A percentile compares a stretch with the other conserved stretches of the same genome.
phyloP scores from a whole-genome alignment of 2,329 filamentous ascomycete species.

The Ophiostoma australiae region DNA sequence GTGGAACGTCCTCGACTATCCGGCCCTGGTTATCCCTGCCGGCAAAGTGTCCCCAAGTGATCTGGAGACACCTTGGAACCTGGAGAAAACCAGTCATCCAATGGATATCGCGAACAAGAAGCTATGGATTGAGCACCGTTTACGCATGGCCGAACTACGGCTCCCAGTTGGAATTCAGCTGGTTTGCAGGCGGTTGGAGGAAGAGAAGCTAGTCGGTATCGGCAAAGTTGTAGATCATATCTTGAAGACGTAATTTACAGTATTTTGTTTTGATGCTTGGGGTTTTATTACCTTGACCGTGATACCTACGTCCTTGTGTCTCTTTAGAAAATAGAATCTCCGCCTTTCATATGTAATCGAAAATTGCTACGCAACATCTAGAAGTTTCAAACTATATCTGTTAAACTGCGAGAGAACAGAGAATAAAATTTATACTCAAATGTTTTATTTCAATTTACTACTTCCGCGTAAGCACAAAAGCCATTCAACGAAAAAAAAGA shows the following conservation, averaged over 20 bases:
- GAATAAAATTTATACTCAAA: too few species aligned
- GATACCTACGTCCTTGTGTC: not conserved
- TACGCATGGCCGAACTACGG: constrained; percentile 36
- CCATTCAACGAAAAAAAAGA: too few species aligned
- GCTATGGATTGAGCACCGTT: constrained; percentile 41
- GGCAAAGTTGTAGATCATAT: constrained; percentile 35
- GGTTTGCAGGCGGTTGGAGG: constrained; percentile 47
- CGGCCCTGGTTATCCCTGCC: constrained; percentile 52
- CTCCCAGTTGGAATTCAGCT: constrained; percentile 52
- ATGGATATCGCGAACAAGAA: constrained; percentile 37
- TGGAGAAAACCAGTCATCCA: constrained; percentile 42
- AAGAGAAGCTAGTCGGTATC: constrained; percentile 50
- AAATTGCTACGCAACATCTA: too few species aligned
- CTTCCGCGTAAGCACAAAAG: too few species aligned
- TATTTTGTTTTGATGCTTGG: not conserved
- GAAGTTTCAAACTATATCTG: too few species aligned
- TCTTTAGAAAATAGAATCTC: too few species aligned
- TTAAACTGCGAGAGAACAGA: too few species aligned
- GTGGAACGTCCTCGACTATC: constrained; percentile 60
- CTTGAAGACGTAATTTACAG: not conserved
- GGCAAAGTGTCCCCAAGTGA: constrained; percentile 37
- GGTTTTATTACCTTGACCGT: too few species aligned
- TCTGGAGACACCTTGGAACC: constrained; percentile 36
- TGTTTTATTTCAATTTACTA: too few species aligned
- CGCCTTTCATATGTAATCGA: too few species aligned